Evolutionary conservation across 495 filamentous ascomycete genomes (phyloP), one percentile per base, ranked within the genome.

Genomic region (Hypoxylon fragiforme): DNA sequence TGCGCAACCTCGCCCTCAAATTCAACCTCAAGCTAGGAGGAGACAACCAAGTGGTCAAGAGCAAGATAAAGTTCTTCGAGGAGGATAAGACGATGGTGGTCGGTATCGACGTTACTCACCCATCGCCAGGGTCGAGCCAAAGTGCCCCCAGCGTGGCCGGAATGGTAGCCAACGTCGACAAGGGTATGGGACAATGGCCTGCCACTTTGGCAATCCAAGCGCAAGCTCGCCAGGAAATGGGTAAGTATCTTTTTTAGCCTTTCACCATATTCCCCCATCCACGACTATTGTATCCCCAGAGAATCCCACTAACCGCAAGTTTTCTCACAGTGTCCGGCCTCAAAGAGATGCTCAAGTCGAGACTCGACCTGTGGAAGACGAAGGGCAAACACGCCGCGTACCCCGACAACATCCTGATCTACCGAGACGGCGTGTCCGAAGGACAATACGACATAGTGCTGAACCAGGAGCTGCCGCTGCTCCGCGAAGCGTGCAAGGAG

Each of bases 351-450:
- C 70, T 90, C 7, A 53, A 74, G 18, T 77, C 80, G 3, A 81
- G 85, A 2, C 70, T 92, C 1, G 31, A 60, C 0, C 60, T 79
- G 1, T 92, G 83, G 83, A 62, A 71, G 4, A 54, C 57, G 0
- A 79, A 85, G 49, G 71, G 73, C 9, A 61, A 61, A 13, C 46
- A 50, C 14, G 3, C 32, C 3, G 56, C 60, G 3, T 65, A 78
- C 0, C 89, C 89, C 0, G 73, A 80, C 30, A 85, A 85, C 44
- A 85, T 94, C 44, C 68, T 94, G 20, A 70, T 91, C 4, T 92
- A 91, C 68, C 86, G 89, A 20, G 89, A 92, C 68, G 89, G 89
- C 15, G 86, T 94, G 6, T 87, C 84, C 0, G 89, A 94, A 55
- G 81, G 86, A 9, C 84, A 90, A 57, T 90, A 87, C 63, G 52